These are phyloP conservation scores for Ceratocystis variospora DNA, from an alignment of 2,329 filamentous ascomycete species.

Conservation along the genomic window DNA sequence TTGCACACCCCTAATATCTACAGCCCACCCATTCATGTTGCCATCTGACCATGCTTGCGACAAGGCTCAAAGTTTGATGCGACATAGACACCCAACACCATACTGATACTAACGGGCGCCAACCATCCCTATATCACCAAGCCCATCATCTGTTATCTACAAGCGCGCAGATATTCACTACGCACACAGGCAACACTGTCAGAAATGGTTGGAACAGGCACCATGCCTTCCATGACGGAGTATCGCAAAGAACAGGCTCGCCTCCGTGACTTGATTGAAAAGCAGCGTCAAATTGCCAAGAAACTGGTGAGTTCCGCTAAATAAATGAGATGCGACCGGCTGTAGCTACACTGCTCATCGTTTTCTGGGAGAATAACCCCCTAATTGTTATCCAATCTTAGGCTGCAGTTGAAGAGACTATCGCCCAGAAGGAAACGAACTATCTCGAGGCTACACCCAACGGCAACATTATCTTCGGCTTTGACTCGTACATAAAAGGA, in stretches of 20 bases:
- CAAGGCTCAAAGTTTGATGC: not conserved
- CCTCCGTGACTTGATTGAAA: constrained; percentile 36
- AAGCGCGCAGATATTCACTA: not conserved
- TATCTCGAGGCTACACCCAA: constrained; percentile 82
- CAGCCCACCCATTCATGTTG: not conserved
- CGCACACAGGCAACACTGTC: not conserved
- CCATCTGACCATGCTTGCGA: not conserved
- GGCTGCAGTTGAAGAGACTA: constrained; percentile 55
- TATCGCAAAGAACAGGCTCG: constrained; percentile 38
- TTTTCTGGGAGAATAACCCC: constrained; percentile 24
- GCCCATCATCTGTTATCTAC: not conserved
- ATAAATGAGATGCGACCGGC: no score
- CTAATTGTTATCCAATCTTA: constrained; percentile 19
- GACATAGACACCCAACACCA: not conserved
- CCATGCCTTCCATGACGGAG: constrained; percentile 31
- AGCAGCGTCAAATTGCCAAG: constrained; percentile 29
- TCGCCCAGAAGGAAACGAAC: constrained; percentile 66
- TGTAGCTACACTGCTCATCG: constrained; percentile 20
- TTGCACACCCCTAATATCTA: not conserved
- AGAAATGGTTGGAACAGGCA: constrained; percentile 20
- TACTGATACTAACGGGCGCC: not conserved
- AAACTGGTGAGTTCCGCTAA: constrained; percentile 26
- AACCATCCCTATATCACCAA: not conserved
- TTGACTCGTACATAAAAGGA: constrained; percentile 97
- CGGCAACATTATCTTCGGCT: constrained; percentile 94